Base-by-base conservation (phyloP, 495 filamentous ascomycete species). In the Xeromyces bisporus region DNA sequence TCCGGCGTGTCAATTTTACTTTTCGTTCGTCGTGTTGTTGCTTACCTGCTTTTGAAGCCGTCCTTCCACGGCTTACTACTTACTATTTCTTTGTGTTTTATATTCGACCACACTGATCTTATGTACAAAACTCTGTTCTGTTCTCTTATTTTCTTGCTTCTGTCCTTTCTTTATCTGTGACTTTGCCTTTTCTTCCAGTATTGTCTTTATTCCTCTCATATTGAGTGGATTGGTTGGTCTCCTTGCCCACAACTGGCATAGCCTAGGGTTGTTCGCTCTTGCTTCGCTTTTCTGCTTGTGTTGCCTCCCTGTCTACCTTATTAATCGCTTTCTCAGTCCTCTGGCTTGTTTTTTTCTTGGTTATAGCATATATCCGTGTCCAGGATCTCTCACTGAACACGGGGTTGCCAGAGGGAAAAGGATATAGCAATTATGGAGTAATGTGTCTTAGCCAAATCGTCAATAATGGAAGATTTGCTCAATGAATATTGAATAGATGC, bases 351-450 rank as follows among this genome's bases (percentile, higher is more conserved):
- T 32, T 20, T 32, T 26, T 20, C 30, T 31, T 38, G 28, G 35
- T 27, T 33, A 38, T n/a, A n/a, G n/a, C n/a, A n/a, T n/a, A n/a
- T n/a, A n/a, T n/a, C n/a, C n/a, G n/a, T n/a, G n/a, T n/a, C n/a
- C n/a, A n/a, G n/a, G n/a, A n/a, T n/a, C n/a, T n/a, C n/a, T n/a
- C n/a, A n/a, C n/a, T n/a, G n/a, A n/a, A n/a, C n/a, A n/a, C n/a
- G n/a, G n/a, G n/a, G n/a, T n/a, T n/a, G n/a, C n/a, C n/a, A n/a
- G n/a, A n/a, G n/a, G n/a, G n/a, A n/a, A n/a, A n/a, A n/a, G n/a
- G n/a, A 33, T 29, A 33, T 34, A 25, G 37, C 36, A 37, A 45
- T 39, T 31, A 53, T 43, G 48, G 39, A 28, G 45, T 5, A 9
- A 26, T 26, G 24, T 26, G 14, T n/a, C 24, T 12, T 26, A 26